Base-by-base conservation (phyloP, 2,329 filamentous ascomycete species). In the Trichoderma sp. region DNA sequence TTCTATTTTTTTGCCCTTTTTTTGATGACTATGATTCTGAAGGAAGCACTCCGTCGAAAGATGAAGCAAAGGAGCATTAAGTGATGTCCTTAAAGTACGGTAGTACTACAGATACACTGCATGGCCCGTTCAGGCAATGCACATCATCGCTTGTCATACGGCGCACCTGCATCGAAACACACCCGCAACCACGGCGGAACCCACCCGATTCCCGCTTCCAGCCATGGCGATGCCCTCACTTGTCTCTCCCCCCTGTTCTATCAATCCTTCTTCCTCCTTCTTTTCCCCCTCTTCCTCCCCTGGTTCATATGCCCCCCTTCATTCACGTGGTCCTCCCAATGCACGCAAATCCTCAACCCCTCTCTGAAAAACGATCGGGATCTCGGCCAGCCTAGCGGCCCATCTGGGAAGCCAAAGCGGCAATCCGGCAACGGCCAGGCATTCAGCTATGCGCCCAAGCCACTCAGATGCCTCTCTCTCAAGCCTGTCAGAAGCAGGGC, bases 381-480 rank as follows among this genome's bases (percentile, higher is more conserved):
- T 34, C 28, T 54, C 59, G 59, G 59, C 59, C 50, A 54, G 41
- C 24, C 59, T 63, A 57, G 52, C 52, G 61, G 39, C 26, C 34
- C 50, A 41, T 63, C 61, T 63, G 51, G 43, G 61, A 57, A 47
- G 44, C 51, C 51, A 63, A 24, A 39, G 7, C 59, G 59, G 59
- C 44, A 50, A 63, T 57, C 44, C 61, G 61, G 61, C 61, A 63
- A 56, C 52, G 21, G 34, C 34, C 14, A 39, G 34, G 12, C 34
- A 14, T 39, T 14, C 28, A 24, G 55, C 19, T 30, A 50, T n/a
- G 12, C 3, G 28, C 34, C 17, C 34, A 15, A 34, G 48, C 58
- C 47, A 62, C 51, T 63, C 52, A 57, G 10, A 7, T 26, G 3
- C 28, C 30, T 30, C 30, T 30, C 26, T 28, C 26, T 6, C 28